Base-by-base conservation (phyloP, 2,329 filamentous ascomycete species). In the Pseudopithomyces chartarum region DNA sequence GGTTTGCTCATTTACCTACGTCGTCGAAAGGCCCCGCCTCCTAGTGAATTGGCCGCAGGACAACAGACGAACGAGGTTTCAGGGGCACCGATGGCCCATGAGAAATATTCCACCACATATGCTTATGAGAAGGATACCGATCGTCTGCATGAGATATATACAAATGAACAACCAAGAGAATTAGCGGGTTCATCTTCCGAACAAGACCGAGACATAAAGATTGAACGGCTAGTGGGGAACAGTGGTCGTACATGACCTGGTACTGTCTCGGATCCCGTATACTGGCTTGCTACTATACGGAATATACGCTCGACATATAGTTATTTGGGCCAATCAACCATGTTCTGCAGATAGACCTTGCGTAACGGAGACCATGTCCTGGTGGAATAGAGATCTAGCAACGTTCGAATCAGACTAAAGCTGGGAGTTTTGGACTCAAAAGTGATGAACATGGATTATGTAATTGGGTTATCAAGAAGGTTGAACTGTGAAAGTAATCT, bases 1-100 rank as follows among this genome's bases (percentile, higher is more conserved):
- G 46, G 40, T n/a, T 53, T 60, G 26, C n/a, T 58, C 3, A 22
- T 62, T 15, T 56, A 47, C 48, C 32, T 45, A 19, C 56, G 46
- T 20, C 54, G 43, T 11, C 33, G 19, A 19, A 50, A 36, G 32
- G 19, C 8, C 7, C 29, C 15, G 8, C 10, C 48, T 17, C 20
- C 34, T 13, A 23, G 36, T n/a, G 48, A 51, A 36, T 19, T 51
- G 3, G 2, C 48, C 20, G 22, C 36, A 32, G 47, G 32, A 8
- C 12, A 10, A 8, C 22, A 42, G 19, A n/a, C 11, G 5, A 33
- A 15, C 10, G 48, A 51, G 20, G 26, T 33, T 3, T 17, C 36
- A 19, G 48, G 22, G 19, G 23, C 33, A 39, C 33, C 33, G 4
- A 17, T 17, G 11, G 20, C 12, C 6, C 32, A 32, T n/a, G 48